These are phyloP conservation scores for Sporothrix brasiliensis DNA, from an alignment of 2,329 filamentous ascomycete species.

Conservation along the genomic window DNA sequence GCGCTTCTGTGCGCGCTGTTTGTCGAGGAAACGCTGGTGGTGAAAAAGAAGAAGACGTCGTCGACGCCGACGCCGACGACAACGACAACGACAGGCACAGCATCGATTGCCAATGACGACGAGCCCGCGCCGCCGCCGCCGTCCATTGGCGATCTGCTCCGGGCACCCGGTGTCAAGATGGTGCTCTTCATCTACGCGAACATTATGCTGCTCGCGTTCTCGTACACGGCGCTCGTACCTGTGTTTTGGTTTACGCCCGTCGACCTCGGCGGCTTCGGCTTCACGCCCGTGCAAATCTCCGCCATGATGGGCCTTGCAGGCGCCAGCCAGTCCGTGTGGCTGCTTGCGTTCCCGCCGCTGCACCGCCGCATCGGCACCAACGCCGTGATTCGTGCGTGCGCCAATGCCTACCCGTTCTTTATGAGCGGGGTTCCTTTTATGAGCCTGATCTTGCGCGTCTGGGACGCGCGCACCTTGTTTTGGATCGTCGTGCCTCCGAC, in stretches of 20 bases:
- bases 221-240: slow-evolving; percentile 70
- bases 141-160: slow-evolving; percentile 59
- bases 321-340: slow-evolving; percentile 69
- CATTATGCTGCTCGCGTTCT: slow-evolving; percentile 68
- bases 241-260: slow-evolving; percentile 69
- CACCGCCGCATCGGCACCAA: slow-evolving; percentile 69
- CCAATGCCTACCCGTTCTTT: slow-evolving; percentile 64
- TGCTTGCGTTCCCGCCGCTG: slow-evolving; percentile 68
- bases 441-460: slow-evolving; percentile 58
- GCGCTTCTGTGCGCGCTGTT: slow-evolving; percentile 58
- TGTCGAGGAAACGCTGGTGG: slow-evolving; percentile 62
- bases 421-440: slow-evolving; percentile 58
- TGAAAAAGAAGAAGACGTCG: neutral
- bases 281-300: slow-evolving; percentile 65
- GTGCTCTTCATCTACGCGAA: slow-evolving; percentile 69
- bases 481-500: slow-evolving; percentile 55
- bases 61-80: neutral
- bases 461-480: slow-evolving; percentile 50
- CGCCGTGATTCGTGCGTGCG: slow-evolving; percentile 63
- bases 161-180: slow-evolving; percentile 63
- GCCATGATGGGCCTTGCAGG: slow-evolving; percentile 67
- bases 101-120: neutral
- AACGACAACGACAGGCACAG: neutral
- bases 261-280: slow-evolving; percentile 65
- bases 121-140: neutral